Conservation (phyloP, 768 basidiomycete species). For the Lentinula edodes region DNA sequence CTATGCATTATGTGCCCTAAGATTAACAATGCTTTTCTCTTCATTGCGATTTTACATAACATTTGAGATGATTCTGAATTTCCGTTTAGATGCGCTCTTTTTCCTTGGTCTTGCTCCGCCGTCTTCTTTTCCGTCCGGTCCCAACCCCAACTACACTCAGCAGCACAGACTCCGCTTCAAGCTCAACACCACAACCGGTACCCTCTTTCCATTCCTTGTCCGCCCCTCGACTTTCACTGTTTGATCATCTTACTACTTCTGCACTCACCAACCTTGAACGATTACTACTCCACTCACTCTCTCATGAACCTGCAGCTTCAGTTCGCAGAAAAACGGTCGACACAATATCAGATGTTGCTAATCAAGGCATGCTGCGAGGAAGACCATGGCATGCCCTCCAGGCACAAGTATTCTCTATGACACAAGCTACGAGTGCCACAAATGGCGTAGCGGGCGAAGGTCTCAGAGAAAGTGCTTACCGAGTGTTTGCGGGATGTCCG, state of each 20-base stretch:
- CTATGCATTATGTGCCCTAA: too few species aligned
- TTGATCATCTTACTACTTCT: constrained; percentile 68
- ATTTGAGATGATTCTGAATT: not conserved
- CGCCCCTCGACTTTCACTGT: constrained; percentile 50
- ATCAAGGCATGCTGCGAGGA: constrained; percentile 68
- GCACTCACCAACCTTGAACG: constrained; percentile 66
- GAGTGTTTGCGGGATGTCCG: constrained; percentile 68
- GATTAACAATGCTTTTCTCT: not conserved
- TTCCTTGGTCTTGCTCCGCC: constrained; percentile 73
- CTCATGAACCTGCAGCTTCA: constrained; percentile 49
- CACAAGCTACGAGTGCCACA: constrained; percentile 9
- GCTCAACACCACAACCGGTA: not conserved
- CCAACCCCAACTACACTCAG: constrained; percentile 15
- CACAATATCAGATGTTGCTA: constrained; percentile 71
- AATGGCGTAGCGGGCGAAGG: constrained; percentile 16
- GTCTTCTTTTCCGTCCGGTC: constrained; percentile 66
- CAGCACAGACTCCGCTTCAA: not conserved
- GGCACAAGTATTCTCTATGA: constrained; percentile 63
- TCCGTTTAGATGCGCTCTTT: constrained; percentile 74
- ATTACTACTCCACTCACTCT: constrained; percentile 63
- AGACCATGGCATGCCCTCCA: constrained; percentile 81
- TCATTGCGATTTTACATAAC: constrained; percentile 4
- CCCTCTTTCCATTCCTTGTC: constrained; percentile 3
- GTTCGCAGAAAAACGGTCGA: constrained; percentile 72
- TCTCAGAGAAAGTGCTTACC: constrained; percentile 58